Base-by-base conservation (phyloP, 106 monocot species). In the Apostasia ramifera region DNA sequence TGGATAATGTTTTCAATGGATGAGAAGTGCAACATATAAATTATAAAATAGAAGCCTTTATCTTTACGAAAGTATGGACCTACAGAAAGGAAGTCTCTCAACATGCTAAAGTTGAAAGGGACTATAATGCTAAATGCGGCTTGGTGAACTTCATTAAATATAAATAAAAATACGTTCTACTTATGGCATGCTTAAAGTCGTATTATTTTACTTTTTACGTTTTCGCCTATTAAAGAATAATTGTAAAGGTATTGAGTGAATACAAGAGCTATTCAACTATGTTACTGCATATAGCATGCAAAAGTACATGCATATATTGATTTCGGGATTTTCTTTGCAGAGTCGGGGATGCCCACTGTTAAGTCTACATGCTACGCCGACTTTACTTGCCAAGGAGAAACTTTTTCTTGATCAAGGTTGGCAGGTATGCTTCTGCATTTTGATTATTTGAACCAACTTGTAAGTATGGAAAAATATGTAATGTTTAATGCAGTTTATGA, bases 271-370 rank as follows among this genome's bases (percentile, higher is more conserved):
- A 63, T 2, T n/a, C 1, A 14, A 14, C 46, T 14, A 9, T 56
- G 2, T 44, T 63, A n/a, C 40, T 63, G 63, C 2, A 45, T 47
- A 63, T 45, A 10, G n/a, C 10, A 41, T 11, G 5, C 10, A 61
- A 61, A 63, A 1, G 14, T 63, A 56, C 61, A 72, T 68, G 47
- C 48, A 61, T 8, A 40, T 40, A 13, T 6, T 56, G 6, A 42
- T 50, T 71, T 10, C 65, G 9, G 42, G 49, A 11, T 71, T 77
- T 73, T 41, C 49, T 74, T 57, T 80, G 55, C 83, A 93, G 92
- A 88, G 92, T 74, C 79, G 92, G 78, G 92, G 92, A 67, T 93
- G 92, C 64, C 77, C 92, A 61, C 78, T 93, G 3, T 77, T 93
- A 37, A 78, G 92, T 14, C 86, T 93, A 86, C 55, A 86, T 73